Evolutionary conservation across 2,329 filamentous ascomycete genomes (phyloP), one percentile per base, ranked within the genome.

Genomic region (Emergomyces africanus): DNA sequence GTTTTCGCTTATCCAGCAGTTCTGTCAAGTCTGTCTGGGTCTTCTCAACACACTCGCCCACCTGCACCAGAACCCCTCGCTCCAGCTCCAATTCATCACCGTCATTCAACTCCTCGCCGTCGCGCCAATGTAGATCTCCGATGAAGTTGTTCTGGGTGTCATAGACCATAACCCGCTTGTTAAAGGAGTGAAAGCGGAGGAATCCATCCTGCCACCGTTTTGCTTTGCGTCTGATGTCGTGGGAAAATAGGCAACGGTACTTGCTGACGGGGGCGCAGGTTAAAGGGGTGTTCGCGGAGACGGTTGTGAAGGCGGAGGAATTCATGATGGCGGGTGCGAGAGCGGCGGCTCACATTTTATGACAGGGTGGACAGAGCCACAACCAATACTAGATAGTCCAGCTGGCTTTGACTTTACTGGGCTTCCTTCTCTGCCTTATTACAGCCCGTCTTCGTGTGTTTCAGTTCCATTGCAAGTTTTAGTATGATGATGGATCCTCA

Each of bases 131-230:
- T 37, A 84, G 83, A 70, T 96, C 91, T 2, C 90, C 91, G 33
- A 96, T 81, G 64, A 86, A 89, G 69, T 91, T 89, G 0, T 88
- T 84, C 2, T 82, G 78, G 53, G 89, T 84, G 70, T 96, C 90
- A 66, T 94, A 92, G 6, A 95, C 88, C 89, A 96, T 95, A 61
- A 94, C 78, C 4, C 89, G 84, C 69, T 85, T 89, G 75, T 96
- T 96, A 81, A 95, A 96, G 0, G 88, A 87, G 69, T 96, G 91
- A 64, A 87, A 95, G 64, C 87, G 88, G 62, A 96, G 81, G 57
- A 84, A 84, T 41, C 92, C 91, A 85, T 96, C 91, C 68, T 95
- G 89, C 91, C 91, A 96, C 61, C 89, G 80, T 71, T 96, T 96
- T 66, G 89, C 85, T 75, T 96, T 96, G 59, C 89, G 84, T 57